Conservation (phyloP, 192 early-diverging fungal genomes). For the Umbelopsis ramanniana region DNA sequence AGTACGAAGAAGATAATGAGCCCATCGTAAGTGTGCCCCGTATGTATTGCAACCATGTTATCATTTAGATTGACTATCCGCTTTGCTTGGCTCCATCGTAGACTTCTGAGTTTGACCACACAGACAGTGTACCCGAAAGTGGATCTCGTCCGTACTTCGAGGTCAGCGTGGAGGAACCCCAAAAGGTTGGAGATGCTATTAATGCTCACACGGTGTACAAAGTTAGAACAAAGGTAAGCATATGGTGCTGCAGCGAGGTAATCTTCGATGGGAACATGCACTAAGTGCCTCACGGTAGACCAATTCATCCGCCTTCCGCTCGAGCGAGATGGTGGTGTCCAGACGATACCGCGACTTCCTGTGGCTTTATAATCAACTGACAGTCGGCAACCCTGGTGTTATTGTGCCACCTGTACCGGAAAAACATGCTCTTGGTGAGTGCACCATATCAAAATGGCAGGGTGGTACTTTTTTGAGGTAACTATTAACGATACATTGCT, state of each 20-base stretch:
- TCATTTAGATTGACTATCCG: background rate
- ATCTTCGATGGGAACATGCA: background rate
- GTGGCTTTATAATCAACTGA: slow-evolving; percentile 89
- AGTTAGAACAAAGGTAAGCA: slow-evolving; percentile 72
- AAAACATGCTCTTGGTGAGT: slow-evolving; percentile 84
- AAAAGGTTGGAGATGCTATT: slow-evolving; percentile 90
- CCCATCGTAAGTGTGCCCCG: background rate
- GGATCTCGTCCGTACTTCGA: slow-evolving; percentile 57
- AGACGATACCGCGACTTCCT: slow-evolving; percentile 92
- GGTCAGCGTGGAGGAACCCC: slow-evolving; percentile 82
- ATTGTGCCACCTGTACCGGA: slow-evolving; percentile 94
- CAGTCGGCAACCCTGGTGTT: slow-evolving; percentile 78
- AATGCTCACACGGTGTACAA: slow-evolving; percentile 87
- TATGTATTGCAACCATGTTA: background rate
- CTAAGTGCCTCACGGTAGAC: slow-evolving; percentile 52
- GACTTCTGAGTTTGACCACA: slow-evolving; percentile 8
- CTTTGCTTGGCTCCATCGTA: background rate
- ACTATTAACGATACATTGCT: background rate
- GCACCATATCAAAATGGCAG: background rate
- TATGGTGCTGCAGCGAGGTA: background rate
- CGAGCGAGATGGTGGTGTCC: slow-evolving; percentile 79
- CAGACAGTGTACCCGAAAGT: slow-evolving; percentile 40
- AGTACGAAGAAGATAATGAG: background rate
- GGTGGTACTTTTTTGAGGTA: background rate
- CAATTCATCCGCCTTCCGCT: slow-evolving; percentile 74